Percentiles rank a stretch among this genome's conserved stretches.
These are phyloP conservation scores for Neurospora sp. DNA, from an alignment of 495 filamentous ascomycete genomes.

Conservation along the genomic window DNA sequence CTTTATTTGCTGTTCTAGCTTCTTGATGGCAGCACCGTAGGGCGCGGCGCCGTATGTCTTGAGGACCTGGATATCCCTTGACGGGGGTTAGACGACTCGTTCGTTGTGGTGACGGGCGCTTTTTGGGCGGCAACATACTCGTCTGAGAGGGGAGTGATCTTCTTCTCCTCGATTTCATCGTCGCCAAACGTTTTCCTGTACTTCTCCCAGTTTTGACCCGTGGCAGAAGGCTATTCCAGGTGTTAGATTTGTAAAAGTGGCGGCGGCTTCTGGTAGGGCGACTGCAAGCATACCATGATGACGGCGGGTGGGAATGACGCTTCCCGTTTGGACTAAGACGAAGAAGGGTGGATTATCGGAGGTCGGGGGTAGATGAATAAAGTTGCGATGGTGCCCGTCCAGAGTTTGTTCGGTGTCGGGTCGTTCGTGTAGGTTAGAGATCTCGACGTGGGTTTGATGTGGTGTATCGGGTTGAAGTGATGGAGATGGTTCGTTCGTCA, in stretches of 20 bases:
- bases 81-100: constrained; percentile 20
- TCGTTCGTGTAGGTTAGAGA: constrained; percentile 4
- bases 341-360: not conserved
- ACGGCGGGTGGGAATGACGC: constrained; percentile 1
- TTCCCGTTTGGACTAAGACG: not conserved
- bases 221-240: constrained; percentile 66
- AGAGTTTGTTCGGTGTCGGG: constrained; percentile 5
- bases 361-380: not conserved
- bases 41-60: constrained; percentile 98
- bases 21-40: constrained; percentile 84
- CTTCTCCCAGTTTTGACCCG: constrained; percentile 93
- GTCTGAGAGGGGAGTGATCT: constrained; percentile 91
- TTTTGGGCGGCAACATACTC: constrained; percentile 52
- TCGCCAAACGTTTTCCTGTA: constrained; percentile 93
- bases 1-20: constrained; percentile 96
- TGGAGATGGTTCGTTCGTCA: constrained; percentile 17
- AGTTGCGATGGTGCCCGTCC: not conserved
- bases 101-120: constrained; percentile 11
- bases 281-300: constrained; percentile 16
- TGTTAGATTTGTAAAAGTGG: constrained; percentile 6
- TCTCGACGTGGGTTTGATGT: not conserved
- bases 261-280: not conserved
- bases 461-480: constrained; percentile 1
- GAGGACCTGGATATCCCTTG: constrained; percentile 94
- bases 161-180: constrained; percentile 97